Percentiles rank a stretch among this genome's conserved stretches.
phyloP scores from a whole-genome alignment of 208 protist genomes.

The Leishmania guyanensis region DNA sequence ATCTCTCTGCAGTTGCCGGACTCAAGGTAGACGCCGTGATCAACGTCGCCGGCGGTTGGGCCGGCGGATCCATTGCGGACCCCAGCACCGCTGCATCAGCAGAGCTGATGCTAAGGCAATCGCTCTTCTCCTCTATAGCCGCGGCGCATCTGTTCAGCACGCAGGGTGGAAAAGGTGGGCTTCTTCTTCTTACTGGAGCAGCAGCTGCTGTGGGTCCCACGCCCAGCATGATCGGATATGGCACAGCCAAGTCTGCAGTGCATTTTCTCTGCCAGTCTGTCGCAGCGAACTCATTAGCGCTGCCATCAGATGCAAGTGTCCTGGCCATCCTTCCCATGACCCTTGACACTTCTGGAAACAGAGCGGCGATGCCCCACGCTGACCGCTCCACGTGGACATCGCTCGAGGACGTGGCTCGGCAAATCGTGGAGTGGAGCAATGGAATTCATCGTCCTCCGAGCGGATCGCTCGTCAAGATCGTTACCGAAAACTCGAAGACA shows the following conservation, averaged over 20 bases:
- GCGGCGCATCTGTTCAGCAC: constrained; percentile 56
- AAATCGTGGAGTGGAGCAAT: constrained; percentile 55
- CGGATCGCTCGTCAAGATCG: constrained; percentile 44
- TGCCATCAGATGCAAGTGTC: constrained; percentile 47
- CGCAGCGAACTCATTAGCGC: constrained; percentile 33
- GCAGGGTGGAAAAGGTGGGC: constrained; percentile 31
- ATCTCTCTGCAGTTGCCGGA: constrained; percentile 25
- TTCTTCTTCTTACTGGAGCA: constrained; percentile 77
- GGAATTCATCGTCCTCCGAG: constrained; percentile 25
- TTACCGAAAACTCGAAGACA: constrained; percentile 24
- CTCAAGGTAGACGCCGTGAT: constrained; percentile 64
- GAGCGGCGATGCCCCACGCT: constrained; percentile 60
- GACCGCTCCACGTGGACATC: constrained; percentile 67
- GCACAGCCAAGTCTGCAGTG: constrained; percentile 81
- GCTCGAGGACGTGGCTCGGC: constrained; percentile 26
- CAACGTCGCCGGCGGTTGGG: constrained; percentile 83
- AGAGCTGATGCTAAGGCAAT: constrained; percentile 79
- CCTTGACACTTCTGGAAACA: constrained; percentile 76
- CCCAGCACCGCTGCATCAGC: constrained; percentile 29
- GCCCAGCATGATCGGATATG: constrained; percentile 85
- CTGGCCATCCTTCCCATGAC: constrained; percentile 71
- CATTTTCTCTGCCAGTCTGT: constrained; percentile 77
- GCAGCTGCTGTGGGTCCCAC: constrained; percentile 32
- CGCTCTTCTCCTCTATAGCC: constrained; percentile 72
- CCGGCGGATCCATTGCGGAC: constrained; percentile 48